Evolutionary conservation across 805 yeast species (phyloP).

Genomic region (Candida chauliodis): DNA sequence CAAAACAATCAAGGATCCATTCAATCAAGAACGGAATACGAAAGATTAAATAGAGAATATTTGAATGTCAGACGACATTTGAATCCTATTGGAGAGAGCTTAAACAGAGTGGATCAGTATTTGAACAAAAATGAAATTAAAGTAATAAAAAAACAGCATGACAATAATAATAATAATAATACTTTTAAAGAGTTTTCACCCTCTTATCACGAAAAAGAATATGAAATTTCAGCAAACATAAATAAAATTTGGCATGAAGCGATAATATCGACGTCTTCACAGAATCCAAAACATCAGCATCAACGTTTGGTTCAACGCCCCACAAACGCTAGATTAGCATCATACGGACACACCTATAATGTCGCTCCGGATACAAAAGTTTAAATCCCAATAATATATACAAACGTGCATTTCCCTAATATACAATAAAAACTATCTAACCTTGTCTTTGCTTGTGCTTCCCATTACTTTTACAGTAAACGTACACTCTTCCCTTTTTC

Average conservation of each 20-base stretch:
- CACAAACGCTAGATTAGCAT: constrained; percentile 5
- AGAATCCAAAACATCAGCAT: constrained; percentile 7
- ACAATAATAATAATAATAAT: constrained; percentile 10
- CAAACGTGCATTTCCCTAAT: background rate
- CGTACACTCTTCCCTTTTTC: constrained; percentile 92
- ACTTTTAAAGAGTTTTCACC: constrained; percentile 34
- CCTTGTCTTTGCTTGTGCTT: constrained; percentile 95
- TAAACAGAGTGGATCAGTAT: constrained; percentile 45
- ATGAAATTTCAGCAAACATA: constrained; percentile 22
- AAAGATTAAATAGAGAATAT: constrained; percentile 71
- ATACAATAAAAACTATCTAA: constrained; percentile 18
- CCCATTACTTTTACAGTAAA: constrained; percentile 87
- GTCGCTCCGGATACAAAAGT: constrained; percentile 31
- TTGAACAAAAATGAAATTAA: constrained; percentile 19
- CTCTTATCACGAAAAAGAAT: constrained; percentile 27
- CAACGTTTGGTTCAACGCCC: constrained; percentile 11
- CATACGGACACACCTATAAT: constrained; percentile 2
- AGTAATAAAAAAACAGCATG: constrained; percentile 19
- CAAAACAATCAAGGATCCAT: constrained; percentile 45
- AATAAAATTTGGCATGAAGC: constrained; percentile 42
- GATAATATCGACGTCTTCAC: constrained; percentile 18
- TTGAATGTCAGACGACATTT: constrained; percentile 62
- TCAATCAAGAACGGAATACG: constrained; percentile 71
- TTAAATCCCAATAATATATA: constrained; percentile 28
- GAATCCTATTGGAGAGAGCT: constrained; percentile 67